Percentiles rank a stretch among this genome's conserved stretches.
These are phyloP conservation scores for Pseudogymnoascus sp. DNA, from an alignment of 2,329 filamentous ascomycete genomes.

Conservation along the genomic window DNA sequence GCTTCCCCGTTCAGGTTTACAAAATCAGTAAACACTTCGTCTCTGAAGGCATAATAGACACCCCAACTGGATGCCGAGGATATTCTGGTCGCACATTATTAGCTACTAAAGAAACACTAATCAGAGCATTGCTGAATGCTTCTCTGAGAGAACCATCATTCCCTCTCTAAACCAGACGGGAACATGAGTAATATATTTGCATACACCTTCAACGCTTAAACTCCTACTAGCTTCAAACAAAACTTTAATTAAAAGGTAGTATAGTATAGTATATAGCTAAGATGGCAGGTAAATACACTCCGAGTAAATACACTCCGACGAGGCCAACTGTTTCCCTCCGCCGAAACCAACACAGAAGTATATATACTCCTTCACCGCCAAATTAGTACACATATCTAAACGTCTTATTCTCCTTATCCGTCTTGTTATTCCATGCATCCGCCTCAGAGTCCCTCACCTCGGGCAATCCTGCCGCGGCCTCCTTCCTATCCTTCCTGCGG, in stretches of 20 bases:
- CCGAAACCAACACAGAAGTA: neutral
- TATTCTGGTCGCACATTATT: too few species aligned
- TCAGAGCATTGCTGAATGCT: too few species aligned
- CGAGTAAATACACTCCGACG: neutral
- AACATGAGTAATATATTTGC: too few species aligned
- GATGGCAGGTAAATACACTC: neutral
- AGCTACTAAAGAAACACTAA: too few species aligned
- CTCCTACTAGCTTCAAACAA: neutral
- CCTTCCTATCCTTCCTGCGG: slow-evolving; percentile 34
- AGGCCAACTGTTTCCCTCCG: neutral
- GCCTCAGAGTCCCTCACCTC: slow-evolving; percentile 28
- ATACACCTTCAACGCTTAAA: too few species aligned
- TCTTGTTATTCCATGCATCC: slow-evolving; percentile 43
- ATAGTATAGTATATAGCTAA: neutral
- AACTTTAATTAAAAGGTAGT: neutral
- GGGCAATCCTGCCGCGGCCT: slow-evolving; percentile 25
- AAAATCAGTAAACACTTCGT: too few species aligned
- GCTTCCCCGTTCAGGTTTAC: too few species aligned
- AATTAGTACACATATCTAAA: slow-evolving; percentile 45
- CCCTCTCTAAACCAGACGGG: too few species aligned
- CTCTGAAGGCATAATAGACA: too few species aligned
- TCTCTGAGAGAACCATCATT: too few species aligned
- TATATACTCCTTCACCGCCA: neutral
- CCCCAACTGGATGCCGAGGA: too few species aligned
- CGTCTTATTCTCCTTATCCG: slow-evolving; percentile 49